Evolutionary conservation across 257 asterid genomes (phyloP).

Genomic region (Gentiana dahurica): DNA sequence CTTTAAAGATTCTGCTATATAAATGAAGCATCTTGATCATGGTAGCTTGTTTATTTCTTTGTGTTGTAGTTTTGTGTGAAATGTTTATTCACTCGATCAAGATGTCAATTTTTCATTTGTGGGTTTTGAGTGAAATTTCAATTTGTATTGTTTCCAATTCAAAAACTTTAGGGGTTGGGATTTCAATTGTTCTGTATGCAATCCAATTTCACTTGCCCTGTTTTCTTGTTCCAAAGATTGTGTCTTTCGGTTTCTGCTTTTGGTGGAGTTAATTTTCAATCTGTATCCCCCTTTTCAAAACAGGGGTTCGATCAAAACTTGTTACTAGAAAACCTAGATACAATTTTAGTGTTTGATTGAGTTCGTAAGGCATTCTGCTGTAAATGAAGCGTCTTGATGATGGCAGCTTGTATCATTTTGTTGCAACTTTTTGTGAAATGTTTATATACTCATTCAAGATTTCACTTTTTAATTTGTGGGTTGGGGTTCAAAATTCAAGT

Average conservation of each 20-base stretch:
- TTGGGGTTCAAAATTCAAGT: not conserved
- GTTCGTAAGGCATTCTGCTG: too few species aligned
- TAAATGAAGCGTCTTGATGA: too few species aligned
- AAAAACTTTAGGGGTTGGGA: not conserved
- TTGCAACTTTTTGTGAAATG: not conserved
- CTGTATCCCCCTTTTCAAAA: too few species aligned
- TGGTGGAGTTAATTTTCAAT: too few species aligned
- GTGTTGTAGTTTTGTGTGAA: not conserved
- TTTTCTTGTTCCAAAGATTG: not conserved
- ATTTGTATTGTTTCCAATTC: not conserved
- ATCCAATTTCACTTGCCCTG: not conserved
- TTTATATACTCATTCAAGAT: not conserved
- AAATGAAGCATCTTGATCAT: not conserved
- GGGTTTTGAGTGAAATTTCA: not conserved
- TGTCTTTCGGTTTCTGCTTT: not conserved
- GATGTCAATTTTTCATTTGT: not conserved
- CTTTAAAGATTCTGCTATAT: too few species aligned
- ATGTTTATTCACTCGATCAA: not conserved
- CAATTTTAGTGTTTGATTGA: too few species aligned
- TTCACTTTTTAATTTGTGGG: not conserved
- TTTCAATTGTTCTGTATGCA: not conserved
- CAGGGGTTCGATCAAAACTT: too few species aligned
- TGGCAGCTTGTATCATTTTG: not conserved
- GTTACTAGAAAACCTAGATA: too few species aligned
- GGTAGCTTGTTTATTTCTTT: not conserved